These are phyloP conservation scores for Lagenaria siceraria DNA, from an alignment of 306 rosid species.

Conservation along the genomic window DNA sequence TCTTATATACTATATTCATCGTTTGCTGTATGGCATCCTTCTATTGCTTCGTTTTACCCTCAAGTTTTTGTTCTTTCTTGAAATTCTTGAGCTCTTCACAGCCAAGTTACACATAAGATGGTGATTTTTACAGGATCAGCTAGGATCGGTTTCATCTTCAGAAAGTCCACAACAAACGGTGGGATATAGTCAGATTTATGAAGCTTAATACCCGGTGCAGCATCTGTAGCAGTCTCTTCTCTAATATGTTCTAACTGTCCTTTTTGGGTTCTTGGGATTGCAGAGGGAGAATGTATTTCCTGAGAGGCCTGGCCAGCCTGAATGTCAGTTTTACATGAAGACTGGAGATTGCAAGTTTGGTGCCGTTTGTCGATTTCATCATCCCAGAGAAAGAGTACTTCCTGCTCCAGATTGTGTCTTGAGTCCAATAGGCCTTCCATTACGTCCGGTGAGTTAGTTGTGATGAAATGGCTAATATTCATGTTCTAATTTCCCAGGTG, in stretches of 20 bases:
- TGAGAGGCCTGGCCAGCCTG: constrained; percentile 95
- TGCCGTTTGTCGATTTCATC: constrained; percentile 92
- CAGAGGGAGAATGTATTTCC: constrained; percentile 94
- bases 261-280: constrained; percentile 67
- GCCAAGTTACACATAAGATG: constrained; percentile 10
- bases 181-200: constrained; percentile 58
- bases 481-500: neutral
- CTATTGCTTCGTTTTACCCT: neutral
- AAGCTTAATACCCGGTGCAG: constrained; percentile 54
- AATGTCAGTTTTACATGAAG: constrained; percentile 95
- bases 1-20: neutral
- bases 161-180: constrained; percentile 63
- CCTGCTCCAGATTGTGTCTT: constrained; percentile 92
- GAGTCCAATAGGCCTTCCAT: constrained; percentile 88
- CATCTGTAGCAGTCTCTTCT: constrained; percentile 55
- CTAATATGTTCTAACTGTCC: constrained; percentile 53
- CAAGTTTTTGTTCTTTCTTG: neutral
- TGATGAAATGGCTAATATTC: neutral
- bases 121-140: constrained; percentile 63
- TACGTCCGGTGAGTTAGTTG: constrained; percentile 83
- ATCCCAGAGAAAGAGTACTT: constrained; percentile 75
- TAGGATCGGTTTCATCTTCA: constrained; percentile 65
- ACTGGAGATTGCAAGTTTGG: constrained; percentile 98
- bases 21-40: neutral
- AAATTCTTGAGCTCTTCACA: neutral